phyloP scores from a whole-genome alignment of 345 rosid species.

The Draba incana region DNA sequence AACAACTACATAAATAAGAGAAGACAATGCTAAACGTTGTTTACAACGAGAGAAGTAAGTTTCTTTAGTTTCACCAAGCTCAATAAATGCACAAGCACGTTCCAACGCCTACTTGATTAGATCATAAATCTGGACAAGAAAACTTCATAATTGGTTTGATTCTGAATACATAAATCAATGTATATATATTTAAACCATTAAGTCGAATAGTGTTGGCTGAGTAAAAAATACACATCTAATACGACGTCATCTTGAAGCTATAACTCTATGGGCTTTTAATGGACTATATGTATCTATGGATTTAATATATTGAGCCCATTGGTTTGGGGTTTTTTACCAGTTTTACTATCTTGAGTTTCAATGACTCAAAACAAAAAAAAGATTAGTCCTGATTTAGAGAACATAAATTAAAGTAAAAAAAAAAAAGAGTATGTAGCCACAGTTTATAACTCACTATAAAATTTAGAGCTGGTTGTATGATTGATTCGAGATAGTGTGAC shows the following conservation, averaged over 20 bases:
- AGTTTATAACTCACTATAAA: not conserved
- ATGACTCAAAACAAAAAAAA: not conserved
- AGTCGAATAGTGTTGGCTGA: not conserved
- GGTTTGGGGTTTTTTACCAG: not conserved
- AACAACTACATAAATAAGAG: no score
- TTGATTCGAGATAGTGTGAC: no score
- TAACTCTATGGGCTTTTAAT: not conserved
- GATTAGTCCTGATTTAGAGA: not conserved
- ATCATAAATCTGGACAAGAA: no score
- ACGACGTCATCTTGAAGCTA: not conserved
- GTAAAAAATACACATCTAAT: not conserved
- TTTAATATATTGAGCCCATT: not conserved
- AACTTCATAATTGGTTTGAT: not conserved
- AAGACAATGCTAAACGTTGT: no score
- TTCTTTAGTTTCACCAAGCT: no score
- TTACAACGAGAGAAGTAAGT: no score
- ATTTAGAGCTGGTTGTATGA: no score
- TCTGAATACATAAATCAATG: not conserved
- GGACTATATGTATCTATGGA: not conserved
- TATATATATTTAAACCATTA: no score
- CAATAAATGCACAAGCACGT: no score
- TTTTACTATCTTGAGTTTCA: not conserved
- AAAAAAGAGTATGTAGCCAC: not conserved
- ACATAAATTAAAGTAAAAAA: not conserved
- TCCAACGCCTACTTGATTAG: no score